These are phyloP conservation scores for Canna indica DNA, from an alignment of 176 grass and related monocot species.

Conservation along the genomic window DNA sequence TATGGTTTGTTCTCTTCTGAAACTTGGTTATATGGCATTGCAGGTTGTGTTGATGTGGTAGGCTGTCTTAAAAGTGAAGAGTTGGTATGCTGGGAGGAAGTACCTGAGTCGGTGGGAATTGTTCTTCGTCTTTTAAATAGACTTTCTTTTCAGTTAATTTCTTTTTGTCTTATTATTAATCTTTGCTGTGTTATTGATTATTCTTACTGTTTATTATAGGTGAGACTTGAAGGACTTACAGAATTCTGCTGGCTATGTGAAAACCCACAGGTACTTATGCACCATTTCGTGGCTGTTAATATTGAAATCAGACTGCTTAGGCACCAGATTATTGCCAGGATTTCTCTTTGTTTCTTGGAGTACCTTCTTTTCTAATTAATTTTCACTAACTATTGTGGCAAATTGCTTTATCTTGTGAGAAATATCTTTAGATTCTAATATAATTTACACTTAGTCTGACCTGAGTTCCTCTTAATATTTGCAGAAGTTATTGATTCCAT, in stretches of 20 bases:
- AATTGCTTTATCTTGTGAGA: not conserved
- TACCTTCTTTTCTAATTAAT: not conserved
- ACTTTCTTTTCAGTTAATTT: not conserved
- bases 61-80: slow-evolving; percentile 72
- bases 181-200: slow-evolving; percentile 7
- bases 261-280: slow-evolving; percentile 44
- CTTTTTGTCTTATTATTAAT: not conserved
- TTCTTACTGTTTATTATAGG: slow-evolving; percentile 35
- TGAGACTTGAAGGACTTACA: slow-evolving; percentile 69
- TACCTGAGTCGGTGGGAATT: slow-evolving; percentile 53
- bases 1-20: not conserved
- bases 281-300: not conserved
- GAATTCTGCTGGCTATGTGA: slow-evolving; percentile 91
- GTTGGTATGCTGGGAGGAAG: slow-evolving; percentile 56
- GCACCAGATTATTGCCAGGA: not conserved
- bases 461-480: not conserved
- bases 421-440: not conserved
- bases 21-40: slow-evolving; percentile 5
- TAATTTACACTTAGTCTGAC: not conserved
- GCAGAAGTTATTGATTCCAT: slow-evolving; percentile 69
- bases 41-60: slow-evolving; percentile 75
- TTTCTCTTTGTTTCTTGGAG: not conserved
- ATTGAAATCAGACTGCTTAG: not conserved
- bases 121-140: not conserved
- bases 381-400: not conserved